Base-by-base conservation (phyloP, 2,329 filamentous ascomycete genomes). In the Venturia effusa region DNA sequence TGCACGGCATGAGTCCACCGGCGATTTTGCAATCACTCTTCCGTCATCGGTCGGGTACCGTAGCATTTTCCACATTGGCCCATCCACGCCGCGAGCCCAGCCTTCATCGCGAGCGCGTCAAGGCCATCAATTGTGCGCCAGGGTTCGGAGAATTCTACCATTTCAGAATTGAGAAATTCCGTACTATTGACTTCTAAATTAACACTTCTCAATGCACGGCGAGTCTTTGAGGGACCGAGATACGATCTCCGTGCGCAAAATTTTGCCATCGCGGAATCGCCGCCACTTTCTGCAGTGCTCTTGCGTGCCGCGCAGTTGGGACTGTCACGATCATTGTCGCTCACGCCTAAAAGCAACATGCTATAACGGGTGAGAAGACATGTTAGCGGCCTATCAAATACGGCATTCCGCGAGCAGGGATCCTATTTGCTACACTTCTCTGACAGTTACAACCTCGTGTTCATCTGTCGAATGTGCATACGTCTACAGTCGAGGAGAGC, bases 31-130 rank as follows among this genome's bases (percentile, higher is more conserved):
- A 19, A 45, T 19, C 7, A 45, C 15, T n/a, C 43, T 30, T 32
- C 48, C 24, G 48, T 57, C 51, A n/a, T 57, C 51, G 51, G 51
- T n/a, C n/a, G n/a, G n/a, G n/a, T n/a, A n/a, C n/a, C n/a, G 51
- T 57, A 57, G 51, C 51, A n/a, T 57, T 57, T 13, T 57, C 51
- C 51, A n/a, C 19, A 34, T 57, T 24, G 3, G 51, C 34, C 51
- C 30, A 57, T 32, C 22, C 30, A n/a, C 27, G 51, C 51, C 51
- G 51, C 51, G 27, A 0, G 51, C 30, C 24, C 30, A 37, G 34
- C 34, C 43, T 48, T 48, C 43, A 27, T 48, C 41, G 41, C 15
- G 27, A 54, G 24, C 22, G 24, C 48, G 45, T 19, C 45, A 51
- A 4, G 24, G 6, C 11, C 15, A 41, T 48, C n/a, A 11, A 32